Conservation (phyloP, 768 basidiomycete species). For the Suillus ampliporus region DNA sequence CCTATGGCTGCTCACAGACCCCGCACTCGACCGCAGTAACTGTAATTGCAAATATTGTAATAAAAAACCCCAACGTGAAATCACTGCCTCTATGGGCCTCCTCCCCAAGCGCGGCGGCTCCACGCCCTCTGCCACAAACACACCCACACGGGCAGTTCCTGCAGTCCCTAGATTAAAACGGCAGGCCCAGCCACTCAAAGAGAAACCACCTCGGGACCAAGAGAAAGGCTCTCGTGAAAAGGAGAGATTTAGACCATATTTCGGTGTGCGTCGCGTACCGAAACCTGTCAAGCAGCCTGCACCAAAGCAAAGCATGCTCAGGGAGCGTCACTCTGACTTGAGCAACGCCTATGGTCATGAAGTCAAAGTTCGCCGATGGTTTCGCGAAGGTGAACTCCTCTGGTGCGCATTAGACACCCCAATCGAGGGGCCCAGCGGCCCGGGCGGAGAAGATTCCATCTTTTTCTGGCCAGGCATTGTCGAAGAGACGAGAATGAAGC, state of each 20-base stretch:
- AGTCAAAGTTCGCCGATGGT: slow-evolving; percentile 60
- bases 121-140: slow-evolving; percentile 32
- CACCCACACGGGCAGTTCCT: slow-evolving; percentile 21
- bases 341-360: slow-evolving; percentile 57
- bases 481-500: slow-evolving; percentile 58
- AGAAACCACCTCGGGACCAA: slow-evolving; percentile 14
- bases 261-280: slow-evolving; percentile 45
- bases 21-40: slow-evolving; percentile 47
- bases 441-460: slow-evolving; percentile 50
- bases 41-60: slow-evolving; percentile 83
- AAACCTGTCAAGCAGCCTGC: slow-evolving; percentile 41
- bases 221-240: slow-evolving; percentile 4
- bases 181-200: slow-evolving; percentile 7
- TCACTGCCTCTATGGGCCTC: slow-evolving; percentile 66
- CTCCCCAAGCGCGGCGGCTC: slow-evolving; percentile 34
- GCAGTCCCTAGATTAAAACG: slow-evolving; percentile 27
- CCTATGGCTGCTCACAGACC: slow-evolving; percentile 72
- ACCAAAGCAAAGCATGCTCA: slow-evolving; percentile 56
- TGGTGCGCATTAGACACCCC: slow-evolving; percentile 67
- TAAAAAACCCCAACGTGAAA: slow-evolving; percentile 69
- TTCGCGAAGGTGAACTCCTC: slow-evolving; percentile 70
- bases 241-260: slow-evolving; percentile 43
- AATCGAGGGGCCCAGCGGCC: slow-evolving; percentile 45
- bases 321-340: slow-evolving; percentile 69
- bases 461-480: slow-evolving; percentile 78